Conservation (phyloP, 441 rosid genomes). For the Bocquillonia castaneifolia region DNA sequence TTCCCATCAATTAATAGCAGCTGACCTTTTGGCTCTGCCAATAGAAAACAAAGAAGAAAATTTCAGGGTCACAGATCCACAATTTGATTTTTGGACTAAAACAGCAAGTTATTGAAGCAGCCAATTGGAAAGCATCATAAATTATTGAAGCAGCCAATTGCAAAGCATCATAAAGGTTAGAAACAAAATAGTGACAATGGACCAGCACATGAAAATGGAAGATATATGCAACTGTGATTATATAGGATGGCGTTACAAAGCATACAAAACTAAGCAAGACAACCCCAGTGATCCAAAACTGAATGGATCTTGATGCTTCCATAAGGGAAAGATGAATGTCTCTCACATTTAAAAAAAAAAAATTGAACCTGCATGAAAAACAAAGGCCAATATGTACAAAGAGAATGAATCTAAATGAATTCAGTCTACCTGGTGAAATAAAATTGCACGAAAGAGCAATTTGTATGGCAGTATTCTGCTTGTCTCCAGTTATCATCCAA, state of each 20-base stretch:
- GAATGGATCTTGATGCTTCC: not conserved
- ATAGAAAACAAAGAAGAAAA: constrained; percentile 14
- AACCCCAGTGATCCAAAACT: not conserved
- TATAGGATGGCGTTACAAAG: not conserved
- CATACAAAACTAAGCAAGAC: not conserved
- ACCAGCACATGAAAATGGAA: not conserved
- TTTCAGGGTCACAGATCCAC: constrained; percentile 4
- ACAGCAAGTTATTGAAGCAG: not conserved
- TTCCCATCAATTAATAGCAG: constrained; percentile 90
- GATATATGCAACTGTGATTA: not conserved
- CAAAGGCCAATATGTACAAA: not conserved
- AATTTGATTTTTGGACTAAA: not conserved
- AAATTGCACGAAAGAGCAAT: constrained; percentile 79
- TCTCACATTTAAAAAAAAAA: not conserved
- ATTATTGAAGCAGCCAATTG: not conserved
- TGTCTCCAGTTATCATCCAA: constrained; percentile 87
- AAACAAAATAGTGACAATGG: not conserved
- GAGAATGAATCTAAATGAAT: not conserved
- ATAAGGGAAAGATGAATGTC: not conserved
- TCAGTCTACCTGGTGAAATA: constrained; percentile 41
- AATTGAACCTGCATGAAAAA: not conserved
- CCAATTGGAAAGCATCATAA: constrained; percentile 6
- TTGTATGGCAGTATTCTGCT: constrained; percentile 74
- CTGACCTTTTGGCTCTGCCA: constrained; percentile 95
- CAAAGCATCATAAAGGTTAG: not conserved